Evolutionary conservation across 208 protist species (phyloP), one percentile per base, ranked within the genome.

Genomic region (Trichomonas vaginalis): DNA sequence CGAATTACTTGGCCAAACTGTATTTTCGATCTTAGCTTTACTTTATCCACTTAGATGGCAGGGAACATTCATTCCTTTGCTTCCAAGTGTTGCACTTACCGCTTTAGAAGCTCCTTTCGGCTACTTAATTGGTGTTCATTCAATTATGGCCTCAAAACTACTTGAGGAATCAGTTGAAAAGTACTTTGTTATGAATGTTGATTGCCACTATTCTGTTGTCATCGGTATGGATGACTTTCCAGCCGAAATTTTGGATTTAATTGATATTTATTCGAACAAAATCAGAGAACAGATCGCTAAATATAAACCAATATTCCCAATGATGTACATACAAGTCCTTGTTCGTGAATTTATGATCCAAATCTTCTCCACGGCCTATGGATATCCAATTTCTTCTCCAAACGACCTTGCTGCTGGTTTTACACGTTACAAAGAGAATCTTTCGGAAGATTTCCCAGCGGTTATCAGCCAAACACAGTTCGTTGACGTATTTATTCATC

Each of bases 121-220:
- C 15, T 92, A 51, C 51, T 6, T 92, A 32, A 92, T 92, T 51
- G 86, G 86, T 21, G 17, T 92, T 17, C 86, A 92, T 92, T 92
- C 86, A 51, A 48, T 45, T 51, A n/a, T 39, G 27, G 40, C 86
- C 17, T 35, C 17, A 51, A 92, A 35, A 9, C 27, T 92, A 0
- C 86, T 92, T 47, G 35, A 83, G 17, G 79, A 83, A 10, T 45
- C 82, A 47, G 17, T 88, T 47, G 45, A 92, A 10, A 23, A 45
- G 27, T 92, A 92, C 51, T 92, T 92, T 51, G 45, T 92, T n/a
- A 42, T 92, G 17, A 92, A 92, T 39, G 37, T 51, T 92, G 86
- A 92, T 92, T 23, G 14, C 8, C 86, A 51, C 37, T 92, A 92
- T 47, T 2, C 45, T 17, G 17, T 45, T 4, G 46, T 17, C 17